Base-by-base conservation (phyloP, 129 eudicot species). In the Flaveria ramosissima region DNA sequence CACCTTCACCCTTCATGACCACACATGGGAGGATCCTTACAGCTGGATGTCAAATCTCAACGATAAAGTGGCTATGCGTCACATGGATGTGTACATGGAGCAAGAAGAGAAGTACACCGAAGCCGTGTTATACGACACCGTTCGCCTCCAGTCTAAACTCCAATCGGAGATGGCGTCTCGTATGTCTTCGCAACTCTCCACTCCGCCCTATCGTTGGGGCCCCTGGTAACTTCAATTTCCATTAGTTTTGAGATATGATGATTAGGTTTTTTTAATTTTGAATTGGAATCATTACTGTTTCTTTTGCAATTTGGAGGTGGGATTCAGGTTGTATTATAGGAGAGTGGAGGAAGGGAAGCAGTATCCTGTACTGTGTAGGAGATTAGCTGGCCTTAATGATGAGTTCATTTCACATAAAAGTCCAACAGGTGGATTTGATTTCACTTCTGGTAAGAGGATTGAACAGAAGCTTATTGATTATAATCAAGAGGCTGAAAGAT, bases 61-160 rank as follows among this genome's bases (percentile, higher is more conserved):
- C 61, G 98, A 93, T 79, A 90, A 83, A 78, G 98, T 90, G 20
- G 96, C 98, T 6, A 93, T 93, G 97, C 88, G 98, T 11, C 98
- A 93, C 75, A 93, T 93, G 97, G 96, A 90, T 75, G 84, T 87
- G 13, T 88, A 87, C 82, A 90, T 93, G 96, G 98, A 93, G 71
- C 98, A 88, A 81, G 98, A 90, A 68, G 97, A 93, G 76, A 93
- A 93, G 87, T 93, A 94, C 80, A 89, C 92, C 7, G 97, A 94
- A 73, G 97, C 96, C 23, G 96, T 91, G 53, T 84, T 91, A 89
- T 71, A 85, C 66, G 96, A 84, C 66, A 84, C 96, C 21, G 86
- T 80, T 23, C 88, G 88, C 26, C 77, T 91, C 17, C 96, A 87
- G 68, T 85, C 96, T 43, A 94, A 91, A 55, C 91, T 94, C 56